phyloP scores from a whole-genome alignment of 1,284 basidiomycete genomes.

The Tilletiaria anomala region DNA sequence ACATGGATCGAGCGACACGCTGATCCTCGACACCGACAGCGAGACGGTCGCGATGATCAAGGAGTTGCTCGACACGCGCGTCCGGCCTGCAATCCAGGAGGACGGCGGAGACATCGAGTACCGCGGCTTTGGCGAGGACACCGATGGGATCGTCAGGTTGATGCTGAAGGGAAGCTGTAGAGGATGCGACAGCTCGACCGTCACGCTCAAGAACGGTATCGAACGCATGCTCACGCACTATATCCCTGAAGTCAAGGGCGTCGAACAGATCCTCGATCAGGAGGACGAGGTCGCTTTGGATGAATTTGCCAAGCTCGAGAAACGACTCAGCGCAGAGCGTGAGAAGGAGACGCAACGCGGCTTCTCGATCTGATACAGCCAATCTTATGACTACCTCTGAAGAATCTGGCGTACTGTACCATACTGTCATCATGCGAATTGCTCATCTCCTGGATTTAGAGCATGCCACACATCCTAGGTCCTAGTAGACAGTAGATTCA shows the following conservation, averaged over 20 bases:
- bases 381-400: no score
- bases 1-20: constrained; percentile 83
- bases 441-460: no score
- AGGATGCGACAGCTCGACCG: constrained; percentile 79
- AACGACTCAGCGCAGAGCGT: constrained; percentile 47
- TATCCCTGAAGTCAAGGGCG: constrained; percentile 91
- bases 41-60: constrained; percentile 99
- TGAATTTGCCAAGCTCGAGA: constrained; percentile 84
- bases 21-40: constrained; percentile 85
- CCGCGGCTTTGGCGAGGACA: constrained; percentile 53
- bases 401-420: no score
- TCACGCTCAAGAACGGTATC: constrained; percentile 87
- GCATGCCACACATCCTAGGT: no score
- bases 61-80: constrained; percentile 83
- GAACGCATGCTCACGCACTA: constrained; percentile 99
- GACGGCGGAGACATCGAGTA: constrained; percentile 82
- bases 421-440: no score
- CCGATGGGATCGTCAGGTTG: constrained; percentile 50
- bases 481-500: no score
- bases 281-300: constrained; percentile 76
- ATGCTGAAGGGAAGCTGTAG: constrained; percentile 92
- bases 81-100: constrained; percentile 90
- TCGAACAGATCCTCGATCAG: constrained; percentile 82
- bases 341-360: constrained; percentile 18
- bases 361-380: no score